phyloP scores from a whole-genome alignment of 2,329 filamentous ascomycete species.

The Xylaria digitata region DNA sequence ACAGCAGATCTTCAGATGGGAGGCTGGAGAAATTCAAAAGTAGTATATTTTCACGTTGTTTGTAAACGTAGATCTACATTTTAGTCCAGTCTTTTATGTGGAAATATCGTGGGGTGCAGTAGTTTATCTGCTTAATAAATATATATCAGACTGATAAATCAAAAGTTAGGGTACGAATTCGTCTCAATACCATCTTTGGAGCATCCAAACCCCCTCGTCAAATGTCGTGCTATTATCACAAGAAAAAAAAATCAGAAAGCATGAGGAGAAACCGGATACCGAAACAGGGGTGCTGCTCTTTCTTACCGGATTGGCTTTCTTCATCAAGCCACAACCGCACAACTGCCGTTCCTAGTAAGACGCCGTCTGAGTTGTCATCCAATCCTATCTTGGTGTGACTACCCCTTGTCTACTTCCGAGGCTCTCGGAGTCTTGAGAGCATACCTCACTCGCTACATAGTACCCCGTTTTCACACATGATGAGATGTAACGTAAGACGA shows the following conservation, averaged over 20 bases:
- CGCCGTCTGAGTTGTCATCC: slow-evolving; percentile 13
- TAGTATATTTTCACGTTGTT: not conserved
- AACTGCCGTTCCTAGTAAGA: slow-evolving; percentile 38
- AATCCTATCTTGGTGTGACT: slow-evolving; percentile 22
- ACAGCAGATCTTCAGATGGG: slow-evolving; percentile 15
- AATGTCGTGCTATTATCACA: slow-evolving; percentile 2
- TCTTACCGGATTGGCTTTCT: slow-evolving; percentile 28
- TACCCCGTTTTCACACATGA: slow-evolving; percentile 21
- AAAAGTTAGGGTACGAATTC: not conserved
- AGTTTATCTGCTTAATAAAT: not conserved
- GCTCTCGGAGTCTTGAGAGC: slow-evolving; percentile 24
- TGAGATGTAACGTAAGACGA: slow-evolving; percentile 32
- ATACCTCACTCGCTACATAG: slow-evolving; percentile 27
- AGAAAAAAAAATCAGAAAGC: slow-evolving; percentile 11
- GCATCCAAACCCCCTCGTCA: not conserved
- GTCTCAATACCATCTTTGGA: not conserved
- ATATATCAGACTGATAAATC: not conserved
- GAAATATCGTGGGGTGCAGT: slow-evolving; percentile 4
- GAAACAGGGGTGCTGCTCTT: slow-evolving; percentile 14
- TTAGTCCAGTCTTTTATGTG: not conserved
- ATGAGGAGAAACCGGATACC: slow-evolving; percentile 26
- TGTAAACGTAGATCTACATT: slow-evolving; percentile 11
- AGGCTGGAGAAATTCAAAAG: slow-evolving; percentile 26
- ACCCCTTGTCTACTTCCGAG: slow-evolving; percentile 29
- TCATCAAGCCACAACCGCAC: slow-evolving; percentile 30